phyloP scores from a whole-genome alignment of 1,284 basidiomycete genomes.

The Apiotrichum mycotoxinovorans region DNA sequence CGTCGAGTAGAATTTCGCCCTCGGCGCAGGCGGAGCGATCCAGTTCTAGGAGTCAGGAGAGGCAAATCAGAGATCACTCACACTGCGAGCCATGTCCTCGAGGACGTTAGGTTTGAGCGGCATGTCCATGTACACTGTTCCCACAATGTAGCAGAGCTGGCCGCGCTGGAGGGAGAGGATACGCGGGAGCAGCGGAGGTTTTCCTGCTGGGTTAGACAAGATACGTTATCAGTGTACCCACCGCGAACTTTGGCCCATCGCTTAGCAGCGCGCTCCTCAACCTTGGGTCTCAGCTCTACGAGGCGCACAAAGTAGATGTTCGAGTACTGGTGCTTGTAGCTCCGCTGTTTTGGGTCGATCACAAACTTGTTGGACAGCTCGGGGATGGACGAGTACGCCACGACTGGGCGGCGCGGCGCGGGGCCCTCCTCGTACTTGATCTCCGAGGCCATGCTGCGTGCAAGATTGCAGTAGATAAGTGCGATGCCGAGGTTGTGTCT shows the following conservation, averaged over 20 bases:
- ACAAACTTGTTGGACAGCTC: constrained; percentile 47
- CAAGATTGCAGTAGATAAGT: background rate
- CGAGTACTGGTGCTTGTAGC: constrained; percentile 77
- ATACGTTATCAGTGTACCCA: constrained; percentile 28
- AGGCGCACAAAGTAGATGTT: constrained; percentile 87
- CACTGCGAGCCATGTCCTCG: constrained; percentile 88
- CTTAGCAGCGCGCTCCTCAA: constrained; percentile 62
- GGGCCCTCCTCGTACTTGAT: constrained; percentile 6
- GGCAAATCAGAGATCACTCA: constrained; percentile 49
- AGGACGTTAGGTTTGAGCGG: constrained; percentile 95
- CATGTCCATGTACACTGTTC: constrained; percentile 98
- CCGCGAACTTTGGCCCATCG: constrained; percentile 67
- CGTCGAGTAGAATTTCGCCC: constrained; percentile 68
- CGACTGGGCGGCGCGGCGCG: constrained; percentile 25
- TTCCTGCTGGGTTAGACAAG: constrained; percentile 53
- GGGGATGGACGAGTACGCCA: constrained; percentile 38
- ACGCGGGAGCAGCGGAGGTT: constrained; percentile 70
- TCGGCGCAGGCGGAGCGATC: constrained; percentile 74
- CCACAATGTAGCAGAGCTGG: constrained; percentile 82
- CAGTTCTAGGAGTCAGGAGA: constrained; percentile 63
- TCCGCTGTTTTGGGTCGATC: constrained; percentile 39
- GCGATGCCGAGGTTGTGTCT: background rate
- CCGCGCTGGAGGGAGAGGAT: constrained; percentile 85
- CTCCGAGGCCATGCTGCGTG: constrained; percentile 13
- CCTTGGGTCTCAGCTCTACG: constrained; percentile 59